Percentiles rank a stretch among this genome's conserved stretches.
These are phyloP conservation scores for Kazachstania bromeliacearum DNA, from an alignment of 805 yeast species.

Conservation along the genomic window DNA sequence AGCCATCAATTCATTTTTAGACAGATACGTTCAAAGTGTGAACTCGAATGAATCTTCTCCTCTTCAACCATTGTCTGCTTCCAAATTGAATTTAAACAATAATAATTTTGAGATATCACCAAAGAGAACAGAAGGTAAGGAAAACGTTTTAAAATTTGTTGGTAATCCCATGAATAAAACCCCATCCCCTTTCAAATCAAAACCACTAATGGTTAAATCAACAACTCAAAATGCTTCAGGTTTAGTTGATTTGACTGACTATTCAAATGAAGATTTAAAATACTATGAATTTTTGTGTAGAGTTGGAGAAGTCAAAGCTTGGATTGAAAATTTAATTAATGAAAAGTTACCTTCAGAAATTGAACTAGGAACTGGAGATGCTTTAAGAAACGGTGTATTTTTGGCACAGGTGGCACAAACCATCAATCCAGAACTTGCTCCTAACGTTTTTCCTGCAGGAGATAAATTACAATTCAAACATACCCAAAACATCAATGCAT, in stretches of 20 bases:
- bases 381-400: slow-evolving; percentile 74
- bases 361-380: slow-evolving; percentile 45
- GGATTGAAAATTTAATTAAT: slow-evolving; percentile 60
- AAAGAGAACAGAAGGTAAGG: not conserved
- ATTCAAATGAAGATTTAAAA: slow-evolving; percentile 23
- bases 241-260: slow-evolving; percentile 4
- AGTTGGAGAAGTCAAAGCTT: slow-evolving; percentile 67
- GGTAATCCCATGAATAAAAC: not conserved
- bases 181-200: not conserved
- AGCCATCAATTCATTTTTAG: slow-evolving; percentile 14
- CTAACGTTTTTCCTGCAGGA: slow-evolving; percentile 44
- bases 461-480: slow-evolving; percentile 74
- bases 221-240: not conserved
- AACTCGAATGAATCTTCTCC: slow-evolving; percentile 5
- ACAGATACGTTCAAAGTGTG: slow-evolving; percentile 23
- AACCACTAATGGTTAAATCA: not conserved
- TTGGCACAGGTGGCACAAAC: slow-evolving; percentile 69
- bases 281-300: slow-evolving; percentile 76
- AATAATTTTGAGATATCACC: not conserved
- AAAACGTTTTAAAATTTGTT: not conserved
- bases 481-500: slow-evolving; percentile 84
- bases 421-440: slow-evolving; percentile 57
- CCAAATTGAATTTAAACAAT: slow-evolving; percentile 11
- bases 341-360: slow-evolving; percentile 49
- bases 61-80: slow-evolving; percentile 17